Conservation (phyloP, 441 rosid species). For the Populus trichocarpa region DNA sequence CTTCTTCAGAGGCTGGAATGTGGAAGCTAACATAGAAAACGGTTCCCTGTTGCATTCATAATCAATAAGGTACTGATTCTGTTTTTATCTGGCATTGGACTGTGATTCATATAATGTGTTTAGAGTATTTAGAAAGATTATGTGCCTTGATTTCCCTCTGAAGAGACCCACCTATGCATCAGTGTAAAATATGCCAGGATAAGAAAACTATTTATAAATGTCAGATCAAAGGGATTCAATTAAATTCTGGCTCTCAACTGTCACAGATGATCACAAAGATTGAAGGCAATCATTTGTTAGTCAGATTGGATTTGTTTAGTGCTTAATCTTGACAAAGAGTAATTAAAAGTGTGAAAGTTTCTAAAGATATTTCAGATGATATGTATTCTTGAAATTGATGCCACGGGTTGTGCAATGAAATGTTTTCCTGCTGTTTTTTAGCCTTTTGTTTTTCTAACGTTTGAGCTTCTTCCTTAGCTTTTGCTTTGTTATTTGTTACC, state of each 20-base stretch:
- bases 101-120: neutral
- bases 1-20: constrained; percentile 70
- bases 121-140: neutral
- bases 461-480: too few species aligned
- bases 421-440: too few species aligned
- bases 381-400: neutral
- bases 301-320: neutral
- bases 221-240: neutral
- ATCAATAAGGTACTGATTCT: constrained; percentile 17
- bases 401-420: neutral
- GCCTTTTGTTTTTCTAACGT: too few species aligned
- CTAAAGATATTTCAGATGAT: neutral
- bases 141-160: neutral
- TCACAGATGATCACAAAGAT: neutral
- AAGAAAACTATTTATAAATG: neutral
- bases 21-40: constrained; percentile 59
- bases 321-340: neutral
- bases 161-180: neutral
- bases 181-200: neutral
- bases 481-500: too few species aligned
- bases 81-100: neutral
- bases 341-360: neutral
- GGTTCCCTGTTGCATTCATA: constrained; percentile 29
- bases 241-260: neutral
- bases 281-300: neutral